Conservation (phyloP, 2,329 filamentous ascomycete genomes). For the Phyllosticta citriasiana region DNA sequence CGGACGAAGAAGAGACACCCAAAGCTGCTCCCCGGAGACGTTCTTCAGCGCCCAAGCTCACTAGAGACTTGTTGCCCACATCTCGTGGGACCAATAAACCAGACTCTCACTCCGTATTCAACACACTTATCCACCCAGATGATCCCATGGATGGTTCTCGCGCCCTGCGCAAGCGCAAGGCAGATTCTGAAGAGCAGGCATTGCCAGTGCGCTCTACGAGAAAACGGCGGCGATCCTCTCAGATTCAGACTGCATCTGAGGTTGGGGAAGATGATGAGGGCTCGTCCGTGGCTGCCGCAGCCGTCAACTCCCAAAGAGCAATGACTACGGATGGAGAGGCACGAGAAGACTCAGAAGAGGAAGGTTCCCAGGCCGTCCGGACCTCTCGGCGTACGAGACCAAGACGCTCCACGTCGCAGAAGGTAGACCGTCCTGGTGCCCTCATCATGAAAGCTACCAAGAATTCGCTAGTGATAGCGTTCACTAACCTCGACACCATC, state of each 20-base stretch:
- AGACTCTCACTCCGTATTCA: conserved; percentile 69
- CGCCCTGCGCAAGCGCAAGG: conserved; percentile 73
- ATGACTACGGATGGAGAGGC: conserved; percentile 2
- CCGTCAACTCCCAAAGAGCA: conserved; percentile 17
- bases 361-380: conserved; percentile 15
- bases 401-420: conserved; percentile 41
- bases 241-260: conserved; percentile 15
- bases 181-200: conserved; percentile 59
- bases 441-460: conserved; percentile 6
- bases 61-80: conserved; percentile 62
- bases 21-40: conserved; percentile 39
- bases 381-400: conserved; percentile 15
- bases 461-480: conserved; percentile 5
- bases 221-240: conserved; percentile 26
- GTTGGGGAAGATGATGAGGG: conserved; percentile 15
- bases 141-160: conserved; percentile 68
- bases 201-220: conserved; percentile 31
- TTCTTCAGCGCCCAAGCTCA: conserved; percentile 54
- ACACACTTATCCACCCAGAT: conserved; percentile 59
- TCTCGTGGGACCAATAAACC: conserved; percentile 54
- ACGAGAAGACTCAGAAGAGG: conserved; percentile 14
- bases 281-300: conserved; percentile 22
- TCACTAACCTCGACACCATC: conserved; percentile 3
- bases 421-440: conserved; percentile 7
- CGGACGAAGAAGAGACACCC: conserved; percentile 31